Conservation (phyloP, 2,329 filamentous ascomycete species). For the Stachybotrys chlorohalonatus region DNA sequence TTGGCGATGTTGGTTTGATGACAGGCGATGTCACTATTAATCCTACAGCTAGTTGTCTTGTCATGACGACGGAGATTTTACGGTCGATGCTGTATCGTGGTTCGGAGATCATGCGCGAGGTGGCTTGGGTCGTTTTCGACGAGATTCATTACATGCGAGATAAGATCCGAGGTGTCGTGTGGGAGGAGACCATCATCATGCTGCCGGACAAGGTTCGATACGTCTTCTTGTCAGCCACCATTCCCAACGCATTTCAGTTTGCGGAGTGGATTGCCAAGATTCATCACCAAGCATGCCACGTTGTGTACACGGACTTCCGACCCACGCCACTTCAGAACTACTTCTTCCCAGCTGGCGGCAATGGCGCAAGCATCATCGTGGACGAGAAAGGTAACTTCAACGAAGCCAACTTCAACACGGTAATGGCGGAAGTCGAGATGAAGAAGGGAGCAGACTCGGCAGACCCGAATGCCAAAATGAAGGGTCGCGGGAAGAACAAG, state of each 20-base stretch:
- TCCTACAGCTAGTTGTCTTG: constrained; percentile 91
- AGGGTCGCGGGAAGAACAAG: constrained; percentile 87
- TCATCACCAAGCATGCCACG: constrained; percentile 94
- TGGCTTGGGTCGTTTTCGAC: constrained; percentile 96
- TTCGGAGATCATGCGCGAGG: constrained; percentile 98
- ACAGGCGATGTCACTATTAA: constrained; percentile 99
- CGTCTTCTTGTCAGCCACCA: constrained; percentile 95
- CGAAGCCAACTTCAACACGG: constrained; percentile 94
- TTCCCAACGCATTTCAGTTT: constrained; percentile 98
- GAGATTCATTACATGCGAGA: constrained; percentile 99
- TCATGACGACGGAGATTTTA: constrained; percentile 99
- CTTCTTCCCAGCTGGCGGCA: constrained; percentile 87
- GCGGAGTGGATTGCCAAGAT: constrained; percentile 99
- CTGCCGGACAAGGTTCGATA: constrained; percentile 98
- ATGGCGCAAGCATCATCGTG: constrained; percentile 88
- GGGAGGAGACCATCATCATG: constrained; percentile 98
- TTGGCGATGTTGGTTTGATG: constrained; percentile 96
- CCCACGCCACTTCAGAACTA: constrained; percentile 96
- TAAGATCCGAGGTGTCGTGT: constrained; percentile 88
- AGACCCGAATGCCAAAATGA: constrained; percentile 69
- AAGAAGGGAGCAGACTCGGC: constrained; percentile 78
- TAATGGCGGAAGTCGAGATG: constrained; percentile 82
- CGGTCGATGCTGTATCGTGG: constrained; percentile 97
- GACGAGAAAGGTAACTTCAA: constrained; percentile 96
- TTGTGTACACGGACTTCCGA: constrained; percentile 97